Conservation (phyloP, 345 rosid genomes). For the Eucalyptus sp. region DNA sequence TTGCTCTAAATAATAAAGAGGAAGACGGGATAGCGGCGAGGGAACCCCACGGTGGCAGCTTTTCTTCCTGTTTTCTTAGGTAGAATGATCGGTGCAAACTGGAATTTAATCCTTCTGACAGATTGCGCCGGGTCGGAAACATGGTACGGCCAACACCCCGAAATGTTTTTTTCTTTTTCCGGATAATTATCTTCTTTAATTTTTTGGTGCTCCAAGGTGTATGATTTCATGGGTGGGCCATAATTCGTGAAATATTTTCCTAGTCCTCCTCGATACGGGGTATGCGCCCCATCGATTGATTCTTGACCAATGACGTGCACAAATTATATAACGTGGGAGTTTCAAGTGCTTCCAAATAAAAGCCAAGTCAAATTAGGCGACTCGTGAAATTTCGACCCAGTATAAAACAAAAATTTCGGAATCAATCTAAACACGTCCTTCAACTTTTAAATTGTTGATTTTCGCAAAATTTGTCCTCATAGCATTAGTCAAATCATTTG, state of each 20-base stretch:
- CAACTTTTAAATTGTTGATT: background rate
- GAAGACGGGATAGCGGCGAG: background rate
- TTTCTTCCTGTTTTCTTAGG: background rate
- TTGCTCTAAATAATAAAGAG: rapidly evolving
- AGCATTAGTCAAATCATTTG: background rate
- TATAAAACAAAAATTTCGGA: background rate
- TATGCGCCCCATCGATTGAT: background rate
- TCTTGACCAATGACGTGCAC: background rate
- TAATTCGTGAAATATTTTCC: background rate
- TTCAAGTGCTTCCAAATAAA: background rate
- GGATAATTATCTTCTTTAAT: background rate
- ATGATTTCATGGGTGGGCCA: background rate
- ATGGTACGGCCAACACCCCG: background rate
- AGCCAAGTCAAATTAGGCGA: background rate
- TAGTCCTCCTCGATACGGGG: background rate
- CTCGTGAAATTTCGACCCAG: background rate
- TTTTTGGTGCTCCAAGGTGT: background rate
- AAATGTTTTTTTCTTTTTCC: background rate
- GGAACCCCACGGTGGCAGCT: background rate
- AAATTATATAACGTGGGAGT: background rate
- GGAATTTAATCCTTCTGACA: background rate
- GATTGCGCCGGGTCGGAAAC: background rate
- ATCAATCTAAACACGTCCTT: background rate
- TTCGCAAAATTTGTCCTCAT: background rate
- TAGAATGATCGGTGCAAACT: background rate